Evolutionary conservation across 2,329 filamentous ascomycete species (phyloP), one percentile per base, ranked within the genome.

Genomic region (Podosphaera xanthii): DNA sequence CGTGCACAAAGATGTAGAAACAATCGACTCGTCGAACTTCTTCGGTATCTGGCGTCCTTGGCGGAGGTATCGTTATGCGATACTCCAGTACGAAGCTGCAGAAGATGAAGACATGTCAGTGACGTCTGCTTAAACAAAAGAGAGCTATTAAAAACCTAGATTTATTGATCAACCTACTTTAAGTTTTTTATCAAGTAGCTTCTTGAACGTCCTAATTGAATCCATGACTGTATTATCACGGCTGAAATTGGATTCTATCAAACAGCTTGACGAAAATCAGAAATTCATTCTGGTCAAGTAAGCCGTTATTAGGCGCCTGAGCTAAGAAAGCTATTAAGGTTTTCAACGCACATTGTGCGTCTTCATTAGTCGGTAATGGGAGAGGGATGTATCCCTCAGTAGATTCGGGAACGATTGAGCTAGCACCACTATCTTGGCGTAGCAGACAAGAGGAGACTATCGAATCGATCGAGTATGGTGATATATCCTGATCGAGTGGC

Each of bases 261-360:
- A 90, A 91, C 63, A 96, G 73, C 68, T 88, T 87, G 22, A 87
- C 77, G 55, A 96, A 82, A 2, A 82, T 80, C 63, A 86, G 71
- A 69, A 84, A 90, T 63, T 96, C 90, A 65, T 80, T 79, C 54
- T 87, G 79, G 67, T 92, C 86, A 14, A 86, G 80, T 38, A 88
- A 78, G 0, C 82, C 83, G 31, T 71, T 74, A 0, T 56, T 33
- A 49, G 76, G 72, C 10, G 82, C 80, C 64, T 85, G 79, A 61
- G 82, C 82, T 69, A 96, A 85, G 68, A 91, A 95, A 61, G 73
- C 83, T 69, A 94, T 78, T 30, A 96, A 80, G 2, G 90, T 82
- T 66, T 91, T 84, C 3, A 94, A 77, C 1, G 90, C 91, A 58
- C 81, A 78, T 46, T 86, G 79, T 3, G 90, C 90, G 69, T 97